Evolutionary conservation across 768 basidiomycete genomes (phyloP).

Genomic region (Sutorius australiensis): DNA sequence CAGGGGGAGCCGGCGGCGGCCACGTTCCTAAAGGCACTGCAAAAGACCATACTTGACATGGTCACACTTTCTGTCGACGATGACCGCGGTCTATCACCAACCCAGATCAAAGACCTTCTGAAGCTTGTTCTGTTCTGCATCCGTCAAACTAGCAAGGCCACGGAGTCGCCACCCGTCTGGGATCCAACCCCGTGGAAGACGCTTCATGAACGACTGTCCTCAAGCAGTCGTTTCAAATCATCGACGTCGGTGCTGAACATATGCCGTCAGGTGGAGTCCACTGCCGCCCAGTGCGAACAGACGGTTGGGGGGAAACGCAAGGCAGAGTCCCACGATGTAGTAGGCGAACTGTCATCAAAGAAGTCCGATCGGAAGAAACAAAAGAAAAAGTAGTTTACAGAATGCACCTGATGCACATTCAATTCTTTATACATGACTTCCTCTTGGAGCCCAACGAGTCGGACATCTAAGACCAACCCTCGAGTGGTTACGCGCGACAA

Average conservation of each 20-base stretch:
- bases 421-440: background rate
- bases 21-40: constrained; percentile 47
- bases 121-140: constrained; percentile 63
- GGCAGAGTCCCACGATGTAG: constrained; percentile 25
- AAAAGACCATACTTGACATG: constrained; percentile 45
- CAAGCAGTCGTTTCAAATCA: constrained; percentile 57
- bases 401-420: background rate
- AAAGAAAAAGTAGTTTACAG: constrained; percentile 35
- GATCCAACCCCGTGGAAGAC: constrained; percentile 52
- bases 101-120: constrained; percentile 75
- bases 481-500: too few relatives aligned
- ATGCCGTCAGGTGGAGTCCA: constrained; percentile 57
- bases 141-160: constrained; percentile 56
- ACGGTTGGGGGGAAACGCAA: constrained; percentile 37
- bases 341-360: constrained; percentile 32
- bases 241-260: constrained; percentile 58
- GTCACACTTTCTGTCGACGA: constrained; percentile 49
- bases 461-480: background rate
- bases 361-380: constrained; percentile 45
- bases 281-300: constrained; percentile 7
- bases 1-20: constrained; percentile 40
- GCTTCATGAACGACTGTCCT: constrained; percentile 44
- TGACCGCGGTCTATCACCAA: constrained; percentile 44
- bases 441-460: background rate
- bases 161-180: constrained; percentile 49